These are phyloP conservation scores for Bidens hawaiensis DNA, from an alignment of 140 eudicot species.

Conservation along the genomic window DNA sequence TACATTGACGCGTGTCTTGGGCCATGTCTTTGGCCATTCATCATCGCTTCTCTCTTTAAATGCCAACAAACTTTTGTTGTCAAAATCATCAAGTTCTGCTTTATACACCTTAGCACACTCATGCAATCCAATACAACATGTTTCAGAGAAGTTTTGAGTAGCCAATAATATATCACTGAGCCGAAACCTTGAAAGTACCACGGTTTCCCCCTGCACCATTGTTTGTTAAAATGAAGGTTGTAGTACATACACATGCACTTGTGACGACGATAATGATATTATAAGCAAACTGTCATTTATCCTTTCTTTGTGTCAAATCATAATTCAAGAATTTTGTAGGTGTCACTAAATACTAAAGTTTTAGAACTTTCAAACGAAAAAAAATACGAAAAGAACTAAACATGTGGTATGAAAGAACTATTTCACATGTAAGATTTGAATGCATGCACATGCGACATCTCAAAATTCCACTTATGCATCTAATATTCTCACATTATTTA, in stretches of 20 bases:
- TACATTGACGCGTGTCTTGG: not conserved
- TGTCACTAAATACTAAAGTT: too few species aligned
- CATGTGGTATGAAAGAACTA: too few species aligned
- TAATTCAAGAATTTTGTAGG: not conserved
- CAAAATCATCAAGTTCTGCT: not conserved
- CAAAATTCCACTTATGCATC: too few species aligned
- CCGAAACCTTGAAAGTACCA: not conserved
- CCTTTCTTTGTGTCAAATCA: too few species aligned
- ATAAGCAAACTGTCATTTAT: not conserved
- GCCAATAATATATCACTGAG: not conserved
- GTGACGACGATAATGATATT: not conserved
- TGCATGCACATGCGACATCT: too few species aligned
- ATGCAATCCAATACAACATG: not conserved
- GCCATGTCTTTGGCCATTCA: not conserved
- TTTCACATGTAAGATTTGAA: too few species aligned
- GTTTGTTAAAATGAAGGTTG: not conserved
- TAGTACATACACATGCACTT: not conserved
- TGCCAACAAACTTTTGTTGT: not conserved
- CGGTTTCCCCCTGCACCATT: not conserved
- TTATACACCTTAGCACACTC: not conserved
- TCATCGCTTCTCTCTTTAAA: not conserved
- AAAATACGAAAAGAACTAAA: too few species aligned
- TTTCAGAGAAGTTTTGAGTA: not conserved
- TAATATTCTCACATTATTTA: too few species aligned
- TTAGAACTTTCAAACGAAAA: too few species aligned